These are phyloP conservation scores for Solanum chmielewskii DNA, from an alignment of 257 asterid species.

Conservation along the genomic window DNA sequence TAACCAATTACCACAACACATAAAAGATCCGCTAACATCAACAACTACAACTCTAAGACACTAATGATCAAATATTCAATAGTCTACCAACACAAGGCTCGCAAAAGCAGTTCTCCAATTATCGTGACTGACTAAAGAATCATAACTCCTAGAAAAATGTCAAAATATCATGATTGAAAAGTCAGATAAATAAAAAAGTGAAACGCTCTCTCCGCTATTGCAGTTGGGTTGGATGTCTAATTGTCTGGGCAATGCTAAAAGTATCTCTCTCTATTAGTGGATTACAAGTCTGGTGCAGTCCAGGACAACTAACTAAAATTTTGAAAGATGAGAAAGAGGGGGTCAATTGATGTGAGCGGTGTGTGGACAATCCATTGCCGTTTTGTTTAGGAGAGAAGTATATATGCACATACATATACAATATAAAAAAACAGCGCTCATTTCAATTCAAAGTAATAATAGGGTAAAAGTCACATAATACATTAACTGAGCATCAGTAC, in stretches of 20 bases:
- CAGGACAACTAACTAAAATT: background rate
- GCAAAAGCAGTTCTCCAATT: background rate
- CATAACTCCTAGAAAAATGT: background rate
- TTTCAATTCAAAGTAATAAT: background rate
- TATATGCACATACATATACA: background rate
- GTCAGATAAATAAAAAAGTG: background rate
- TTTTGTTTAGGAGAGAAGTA: background rate
- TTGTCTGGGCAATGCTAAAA: background rate
- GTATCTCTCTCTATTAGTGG: background rate
- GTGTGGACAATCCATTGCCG: background rate
- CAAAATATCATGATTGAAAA: background rate
- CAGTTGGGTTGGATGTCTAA: background rate
- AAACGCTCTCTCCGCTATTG: background rate
- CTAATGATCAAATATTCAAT: background rate
- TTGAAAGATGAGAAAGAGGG: background rate
- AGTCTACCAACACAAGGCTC: background rate
- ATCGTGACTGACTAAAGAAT: background rate
- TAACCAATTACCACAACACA: background rate
- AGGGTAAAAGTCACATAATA: background rate
- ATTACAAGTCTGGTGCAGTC: background rate
- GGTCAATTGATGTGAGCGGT: background rate
- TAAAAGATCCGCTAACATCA: background rate
- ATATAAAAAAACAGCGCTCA: background rate
- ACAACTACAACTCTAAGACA: background rate
- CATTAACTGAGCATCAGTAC: background rate